Evolutionary conservation across 768 basidiomycete species (phyloP), one percentile per base, ranked within the genome.

Genomic region (Gymnopilus junonius): DNA sequence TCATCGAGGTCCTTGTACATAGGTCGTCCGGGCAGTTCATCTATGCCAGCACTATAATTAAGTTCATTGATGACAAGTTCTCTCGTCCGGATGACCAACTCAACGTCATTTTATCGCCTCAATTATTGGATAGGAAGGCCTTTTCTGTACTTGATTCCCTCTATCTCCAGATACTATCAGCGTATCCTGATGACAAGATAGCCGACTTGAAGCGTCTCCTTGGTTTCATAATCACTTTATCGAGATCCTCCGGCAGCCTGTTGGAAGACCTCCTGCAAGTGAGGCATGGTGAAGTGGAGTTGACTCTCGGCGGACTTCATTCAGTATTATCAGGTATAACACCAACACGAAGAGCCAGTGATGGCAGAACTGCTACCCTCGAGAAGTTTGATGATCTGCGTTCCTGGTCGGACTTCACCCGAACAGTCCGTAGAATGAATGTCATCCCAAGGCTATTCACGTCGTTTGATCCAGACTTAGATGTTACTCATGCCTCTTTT

Each of bases 1-100:
- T 37, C 31, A 53, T 60, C 32, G 23, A 60, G 35, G 11, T 4
- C 8, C 45, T 60, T 11, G 50, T 53, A 25, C 21, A n/a, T 17
- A 60, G 27, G 25, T 60, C 59, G 2, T 60, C 59, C 14, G 59
- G 59, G 12, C 59, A 60, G n/a, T 60, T 60, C 34, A 60, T 60
- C 27, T 60, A 53, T 29, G 59, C 59, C 32, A 51, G n/a, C 12
- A 53, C 43, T 37, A 50, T 53, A 35, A 42, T 53, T 20, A 35
- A 40, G 21, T 60, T 51, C 31, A 25, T 51, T 8, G 35, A 37
- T 17, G 48, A 50, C n/a, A 50, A n/a, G 31, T 50, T 50, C 17
- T 29, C 20, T 53, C 59, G 15, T 23, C 34, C 50, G 7, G 35
- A 15, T 12, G 39, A 37, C 48, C 27, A 29, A 31, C 48, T 50